These are phyloP conservation scores for Venturia pyrina DNA, from an alignment of 2,329 filamentous ascomycete species.

Conservation along the genomic window DNA sequence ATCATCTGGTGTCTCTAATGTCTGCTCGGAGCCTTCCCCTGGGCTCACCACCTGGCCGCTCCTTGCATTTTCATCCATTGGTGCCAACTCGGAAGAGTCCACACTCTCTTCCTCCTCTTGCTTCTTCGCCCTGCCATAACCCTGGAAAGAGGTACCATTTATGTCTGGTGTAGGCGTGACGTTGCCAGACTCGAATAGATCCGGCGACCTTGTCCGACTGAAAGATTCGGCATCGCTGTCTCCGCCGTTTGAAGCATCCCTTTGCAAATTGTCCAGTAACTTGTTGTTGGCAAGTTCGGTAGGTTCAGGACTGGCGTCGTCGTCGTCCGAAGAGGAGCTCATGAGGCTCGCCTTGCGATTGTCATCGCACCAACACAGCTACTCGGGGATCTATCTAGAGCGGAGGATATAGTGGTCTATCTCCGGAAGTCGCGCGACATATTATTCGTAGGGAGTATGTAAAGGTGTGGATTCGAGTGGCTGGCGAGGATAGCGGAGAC, in stretches of 20 bases:
- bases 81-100: conserved; percentile 14
- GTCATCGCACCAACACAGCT: conserved; percentile 39
- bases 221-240: conserved; percentile 11
- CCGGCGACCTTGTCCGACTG: conserved; percentile 12
- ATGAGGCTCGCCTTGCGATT: conserved; percentile 46
- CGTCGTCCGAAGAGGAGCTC: conserved; percentile 57
- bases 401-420: not conserved
- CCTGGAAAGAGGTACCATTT: conserved; percentile 25
- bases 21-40: conserved; percentile 53
- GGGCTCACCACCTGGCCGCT: conserved; percentile 46
- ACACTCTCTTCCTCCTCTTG: conserved; percentile 19
- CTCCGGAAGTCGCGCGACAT: not conserved
- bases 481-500: not conserved
- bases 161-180: not conserved
- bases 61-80: conserved; percentile 21
- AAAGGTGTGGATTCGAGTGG: not conserved
- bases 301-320: conserved; percentile 44
- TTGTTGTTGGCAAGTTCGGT: conserved; percentile 4
- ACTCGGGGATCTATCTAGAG: not conserved
- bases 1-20: conserved; percentile 56
- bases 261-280: conserved; percentile 12
- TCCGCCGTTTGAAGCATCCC: conserved; percentile 12
- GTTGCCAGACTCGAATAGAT: conserved; percentile 8
- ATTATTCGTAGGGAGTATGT: not conserved
- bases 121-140: conserved; percentile 18